Base-by-base conservation (phyloP, 805 yeast genomes). In the Scheffersomyces spartinae region DNA sequence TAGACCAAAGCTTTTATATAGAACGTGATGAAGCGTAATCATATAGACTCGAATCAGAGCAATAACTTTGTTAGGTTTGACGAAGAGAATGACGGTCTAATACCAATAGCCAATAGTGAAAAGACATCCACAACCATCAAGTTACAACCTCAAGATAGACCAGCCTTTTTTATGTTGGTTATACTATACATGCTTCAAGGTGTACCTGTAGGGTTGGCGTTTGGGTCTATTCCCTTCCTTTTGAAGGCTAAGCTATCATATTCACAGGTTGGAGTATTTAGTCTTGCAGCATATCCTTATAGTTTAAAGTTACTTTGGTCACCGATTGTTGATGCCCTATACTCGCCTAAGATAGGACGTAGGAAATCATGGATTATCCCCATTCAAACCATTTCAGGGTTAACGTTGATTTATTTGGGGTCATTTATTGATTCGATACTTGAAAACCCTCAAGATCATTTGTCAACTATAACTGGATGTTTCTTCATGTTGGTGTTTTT, bases 281-380 rank as follows among this genome's bases (percentile, higher is more conserved):
- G 94, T 3, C 58, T 91, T 35, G 96, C 97, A 0, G 74, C 95
- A 3, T 91, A 91, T 44, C 98, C 98, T 2, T 91, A 91, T 53
- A 81, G 95, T 6, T 56, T 91, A 36, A 91, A 91, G 49, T 65
- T 91, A 30, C 52, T 88, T 23, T 91, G 98, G 97, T 81, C 95
- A 9, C 98, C 98, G 0, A 68, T 91, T 10, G 96, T 91, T 7
- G 98, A 91, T 47, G 86, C 96, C 1, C 47, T 83, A 11, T 91
- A 77, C 45, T 64, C 63, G 32, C 60, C 61, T 14, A 58, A 51
- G 23, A 39, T 81, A 17, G 98, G 98, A 4, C 68, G 96, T 28
- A 61, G 98, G 39, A 67, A 84, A 42, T 72, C 88, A 7, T 91
- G 98, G 98, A 86, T 91, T 40, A 70, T 91, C 8, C 98, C 98